These are phyloP conservation scores for Aegle marmelos DNA, from an alignment of 345 rosid species.

Conservation along the genomic window DNA sequence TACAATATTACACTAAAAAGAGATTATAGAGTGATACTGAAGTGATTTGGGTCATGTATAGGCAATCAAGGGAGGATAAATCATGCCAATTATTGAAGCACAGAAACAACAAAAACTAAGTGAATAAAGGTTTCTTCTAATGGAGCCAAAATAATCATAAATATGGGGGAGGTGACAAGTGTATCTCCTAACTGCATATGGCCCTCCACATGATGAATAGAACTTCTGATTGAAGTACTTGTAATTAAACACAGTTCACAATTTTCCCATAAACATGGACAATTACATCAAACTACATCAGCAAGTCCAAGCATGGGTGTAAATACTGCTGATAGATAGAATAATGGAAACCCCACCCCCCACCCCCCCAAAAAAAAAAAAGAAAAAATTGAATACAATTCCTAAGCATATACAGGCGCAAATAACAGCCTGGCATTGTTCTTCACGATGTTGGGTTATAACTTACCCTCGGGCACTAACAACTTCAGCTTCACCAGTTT, in stretches of 20 bases:
- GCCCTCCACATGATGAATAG: not conserved
- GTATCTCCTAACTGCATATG: not conserved
- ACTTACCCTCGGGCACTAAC: conserved; percentile 97
- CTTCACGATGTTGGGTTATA: conserved; percentile 6
- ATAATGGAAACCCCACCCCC: not conserved
- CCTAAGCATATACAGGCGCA: not conserved
- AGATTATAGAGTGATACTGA: not conserved
- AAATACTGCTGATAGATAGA: not conserved
- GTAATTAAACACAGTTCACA: not conserved
- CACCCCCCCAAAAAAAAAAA: too few relatives aligned
- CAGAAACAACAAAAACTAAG: not conserved
- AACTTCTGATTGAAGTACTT: not conserved
- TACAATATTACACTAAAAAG: not conserved
- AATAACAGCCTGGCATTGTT: not conserved
- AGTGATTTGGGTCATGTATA: not conserved
- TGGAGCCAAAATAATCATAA: not conserved
- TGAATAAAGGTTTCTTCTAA: not conserved
- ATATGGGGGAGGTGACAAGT: not conserved
- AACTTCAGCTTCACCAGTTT: conserved; percentile 88
- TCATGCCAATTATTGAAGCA: not conserved
- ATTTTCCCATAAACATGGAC: not conserved
- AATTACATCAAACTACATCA: not conserved
- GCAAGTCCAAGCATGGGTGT: not conserved
- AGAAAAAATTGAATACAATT: conserved; percentile 12
- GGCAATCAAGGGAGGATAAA: not conserved